Percentiles rank a stretch among this genome's conserved stretches.
phyloP scores from a whole-genome alignment of 2,329 filamentous ascomycete species.

The Blastomyces emzantsi region DNA sequence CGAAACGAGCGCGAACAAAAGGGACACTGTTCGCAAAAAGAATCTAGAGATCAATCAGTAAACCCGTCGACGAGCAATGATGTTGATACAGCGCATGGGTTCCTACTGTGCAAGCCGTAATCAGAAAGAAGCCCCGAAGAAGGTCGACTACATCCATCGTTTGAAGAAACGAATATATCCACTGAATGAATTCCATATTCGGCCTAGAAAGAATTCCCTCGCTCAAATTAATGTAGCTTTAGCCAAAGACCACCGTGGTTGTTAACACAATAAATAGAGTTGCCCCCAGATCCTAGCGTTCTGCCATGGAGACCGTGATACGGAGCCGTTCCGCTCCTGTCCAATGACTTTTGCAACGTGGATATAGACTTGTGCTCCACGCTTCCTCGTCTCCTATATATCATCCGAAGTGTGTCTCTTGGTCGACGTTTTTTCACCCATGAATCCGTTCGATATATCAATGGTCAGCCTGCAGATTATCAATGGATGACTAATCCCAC shows the following conservation, averaged over 20 bases:
- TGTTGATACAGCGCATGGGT: background rate
- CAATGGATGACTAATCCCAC: no score
- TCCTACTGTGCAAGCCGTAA: constrained; percentile 9
- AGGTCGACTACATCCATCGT: constrained; percentile 6
- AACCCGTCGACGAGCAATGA: background rate
- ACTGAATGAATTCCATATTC: background rate
- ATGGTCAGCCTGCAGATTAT: no score
- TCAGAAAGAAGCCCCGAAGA: constrained; percentile 7
- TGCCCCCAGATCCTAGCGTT: background rate
- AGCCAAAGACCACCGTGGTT: background rate
- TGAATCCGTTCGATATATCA: no score
- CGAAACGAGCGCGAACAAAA: constrained; percentile 46
- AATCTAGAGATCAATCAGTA: constrained; percentile 27
- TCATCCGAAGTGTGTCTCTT: no score
- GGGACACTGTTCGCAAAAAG: constrained; percentile 45
- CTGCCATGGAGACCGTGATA: background rate
- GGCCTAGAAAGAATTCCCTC: background rate
- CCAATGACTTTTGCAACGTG: no score
- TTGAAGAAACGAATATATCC: background rate
- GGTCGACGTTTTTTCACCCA: no score
- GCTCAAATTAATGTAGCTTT: background rate
- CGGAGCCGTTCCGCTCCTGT: background rate
- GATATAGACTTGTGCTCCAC: no score
- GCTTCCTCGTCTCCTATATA: no score
- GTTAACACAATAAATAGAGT: background rate